Evolutionary conservation across 331 rosid genomes (phyloP), one percentile per base, ranked within the genome.

Genomic region (Phaseolus coccineus): DNA sequence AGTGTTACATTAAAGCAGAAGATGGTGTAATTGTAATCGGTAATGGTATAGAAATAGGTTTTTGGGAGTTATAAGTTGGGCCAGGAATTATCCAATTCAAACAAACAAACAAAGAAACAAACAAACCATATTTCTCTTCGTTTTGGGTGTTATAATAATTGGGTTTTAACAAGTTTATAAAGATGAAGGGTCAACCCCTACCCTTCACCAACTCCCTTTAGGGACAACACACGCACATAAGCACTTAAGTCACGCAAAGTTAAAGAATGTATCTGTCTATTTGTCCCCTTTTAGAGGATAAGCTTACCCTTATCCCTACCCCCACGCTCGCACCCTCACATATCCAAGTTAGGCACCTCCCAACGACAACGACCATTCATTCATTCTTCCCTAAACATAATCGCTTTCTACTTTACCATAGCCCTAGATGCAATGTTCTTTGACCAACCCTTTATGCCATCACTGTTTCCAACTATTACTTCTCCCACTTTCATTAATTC

Each of bases 261-360:
- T 62, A 22, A 48, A 55, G 77, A 61, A 76, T 76, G 65, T 69
- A 22, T 25, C 8, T 22, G 68, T 69, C 76, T 66, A 69, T 39
- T 48, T 74, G 85, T 76, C 58, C 51, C 77, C 56, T 4, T 30
- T 19, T 14, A 40, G 28, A 7, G 27, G 37, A 57, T 28, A 12
- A 22, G 35, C 28, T 7, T 46, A 51, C 64, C 46, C 35, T 24
- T 46, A 51, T 52, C 46, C 24, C 24, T 40, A 73, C 8, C 2
- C 12, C 27, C 11, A 2, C 47, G 9, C 47, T 77, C 69, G 44
- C 25, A 42, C 80, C 82, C 84, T 57, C 28, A 42, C 37, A 33
- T 81, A 73, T 69, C 61, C 8, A 70, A 90, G 89, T 87, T 88
- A 88, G 95, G 95, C 92, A 87, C 81, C 83, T 44, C 83, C 83